Evolutionary conservation across 2,329 filamentous ascomycete species (phyloP), one percentile per base, ranked within the genome.

Genomic region (Diaporthe ilicicola): DNA sequence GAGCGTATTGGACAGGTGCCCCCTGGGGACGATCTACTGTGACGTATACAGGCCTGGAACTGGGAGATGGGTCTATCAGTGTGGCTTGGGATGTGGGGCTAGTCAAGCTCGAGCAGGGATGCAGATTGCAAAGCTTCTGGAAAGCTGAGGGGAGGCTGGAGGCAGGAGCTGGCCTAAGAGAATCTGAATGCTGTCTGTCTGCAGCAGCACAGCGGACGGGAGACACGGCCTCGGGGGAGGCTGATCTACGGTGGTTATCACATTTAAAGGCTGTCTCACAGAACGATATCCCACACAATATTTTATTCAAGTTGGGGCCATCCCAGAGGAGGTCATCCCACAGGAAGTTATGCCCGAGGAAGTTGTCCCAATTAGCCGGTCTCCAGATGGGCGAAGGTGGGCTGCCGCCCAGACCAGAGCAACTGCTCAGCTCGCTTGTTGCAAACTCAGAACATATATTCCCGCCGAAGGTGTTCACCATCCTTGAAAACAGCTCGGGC

Each of bases 31-130:
- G 9, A 61, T 34, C 55, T 59, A 61, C 37, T 48, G 59, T 62
- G 44, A 64, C 44, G 59, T 50, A 50, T 22, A 37, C 37, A 37
- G 55, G 12, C 56, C 56, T 61, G 39, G 56, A 34, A 15, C 19
- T 46, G 39, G 56, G 10, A 59, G 54, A 59, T 37, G 56, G 56
- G 56, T 62, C 56, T 50, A 9, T 39, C 59, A 64, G 22, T 64
- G 59, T 64, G 59, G 59, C 59, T 64, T 50, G 50, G 59, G 29
- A n/a, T 44, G 59, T 64, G 59, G 59, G 44, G 42, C 32, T n/a
- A 64, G 50, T 64, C 44, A 64, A 64, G 59, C 59, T 64, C 59
- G 59, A 1, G 59, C 59, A 64, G 59, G 59, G 59, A 64, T 64
- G 22, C 37, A 29, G 37, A 29, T 22, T 19, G 24, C n/a, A 62